Evolutionary conservation across 139 green algal species (phyloP).

Genomic region (Chara braunii): DNA sequence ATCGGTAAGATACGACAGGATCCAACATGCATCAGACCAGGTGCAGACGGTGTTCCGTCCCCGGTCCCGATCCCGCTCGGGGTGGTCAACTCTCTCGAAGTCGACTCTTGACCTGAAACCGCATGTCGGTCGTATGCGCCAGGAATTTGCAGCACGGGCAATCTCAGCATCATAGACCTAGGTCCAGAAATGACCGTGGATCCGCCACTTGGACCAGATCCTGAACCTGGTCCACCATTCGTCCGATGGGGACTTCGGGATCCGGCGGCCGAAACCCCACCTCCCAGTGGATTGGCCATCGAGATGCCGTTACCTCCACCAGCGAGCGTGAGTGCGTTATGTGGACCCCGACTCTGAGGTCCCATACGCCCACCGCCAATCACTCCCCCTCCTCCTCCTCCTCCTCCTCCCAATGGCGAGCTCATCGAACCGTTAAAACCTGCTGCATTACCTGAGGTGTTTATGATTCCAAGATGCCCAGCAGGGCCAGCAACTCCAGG

Average conservation of each 20-base stretch:
- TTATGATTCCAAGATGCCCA: too few relatives aligned
- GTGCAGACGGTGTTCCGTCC: too few relatives aligned
- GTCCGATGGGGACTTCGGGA: not conserved
- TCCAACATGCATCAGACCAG: not conserved
- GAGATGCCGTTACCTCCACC: not conserved
- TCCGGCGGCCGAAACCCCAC: not conserved
- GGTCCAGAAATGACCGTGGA: not conserved
- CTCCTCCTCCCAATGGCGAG: not conserved
- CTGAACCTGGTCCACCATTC: not conserved
- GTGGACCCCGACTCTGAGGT: too few relatives aligned
- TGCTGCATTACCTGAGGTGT: too few relatives aligned
- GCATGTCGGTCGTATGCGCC: too few relatives aligned
- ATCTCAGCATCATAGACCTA: too few relatives aligned
- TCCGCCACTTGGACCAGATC: not conserved
- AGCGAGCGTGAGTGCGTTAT: too few relatives aligned
- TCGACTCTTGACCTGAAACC: too few relatives aligned
- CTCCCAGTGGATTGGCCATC: not conserved
- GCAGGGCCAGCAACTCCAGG: too few relatives aligned
- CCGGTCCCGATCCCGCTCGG: too few relatives aligned
- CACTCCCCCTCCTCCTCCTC: not conserved
- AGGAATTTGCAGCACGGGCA: too few relatives aligned
- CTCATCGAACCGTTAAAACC: slow-evolving; percentile 5
- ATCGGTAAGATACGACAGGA: not conserved
- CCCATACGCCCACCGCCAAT: not conserved
- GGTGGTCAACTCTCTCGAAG: too few relatives aligned